Evolutionary conservation across 805 yeast genomes (phyloP), one percentile per base, ranked within the genome.

Genomic region (Cephaloascus fragrans): DNA sequence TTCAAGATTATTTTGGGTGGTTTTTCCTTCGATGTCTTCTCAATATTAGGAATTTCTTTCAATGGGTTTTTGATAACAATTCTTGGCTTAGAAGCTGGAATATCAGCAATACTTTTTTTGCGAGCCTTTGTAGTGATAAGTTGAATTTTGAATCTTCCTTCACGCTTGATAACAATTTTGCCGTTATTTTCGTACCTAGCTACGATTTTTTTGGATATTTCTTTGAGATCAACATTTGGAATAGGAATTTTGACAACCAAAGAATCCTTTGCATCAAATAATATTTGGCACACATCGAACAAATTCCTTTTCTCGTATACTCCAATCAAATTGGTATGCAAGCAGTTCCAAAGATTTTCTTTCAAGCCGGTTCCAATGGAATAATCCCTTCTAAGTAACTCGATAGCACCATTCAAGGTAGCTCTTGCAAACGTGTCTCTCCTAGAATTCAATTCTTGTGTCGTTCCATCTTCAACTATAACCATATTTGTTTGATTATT

Each of bases 381-480:
- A 41, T 75, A 71, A 39, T 77, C 82, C 37, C 82, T 64, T 38
- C 90, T 61, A 10, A 85, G 57, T 4, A 81, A 50, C 19, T 77
- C 81, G 32, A 83, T 71, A 0, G 86, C 76, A 15, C 93, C 93
- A 18, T 64, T 67, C 14, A 83, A 53, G 0, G 83, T 67, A 1
- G 73, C 71, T 45, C 89, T 71, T 0, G 90, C 83, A 35, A 77
- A 61, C 2, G 72, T 74, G 46, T 81, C 88, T 42, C 80, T 70
- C 47, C 88, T 73, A 0, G 70, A 56, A 23, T 62, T 67, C 59
- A 75, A 68, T 28, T 62, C 68, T 18, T 51, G 44, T 28, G 50
- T 55, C 2, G 65, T 62, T 1, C 67, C 66, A 34, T 75, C 83
- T 39, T 81, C 87, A 34, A 79, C 69, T 32, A 77, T 68, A 41